phyloP scores from a whole-genome alignment of 495 filamentous ascomycete genomes.

The Bacidia rubella region DNA sequence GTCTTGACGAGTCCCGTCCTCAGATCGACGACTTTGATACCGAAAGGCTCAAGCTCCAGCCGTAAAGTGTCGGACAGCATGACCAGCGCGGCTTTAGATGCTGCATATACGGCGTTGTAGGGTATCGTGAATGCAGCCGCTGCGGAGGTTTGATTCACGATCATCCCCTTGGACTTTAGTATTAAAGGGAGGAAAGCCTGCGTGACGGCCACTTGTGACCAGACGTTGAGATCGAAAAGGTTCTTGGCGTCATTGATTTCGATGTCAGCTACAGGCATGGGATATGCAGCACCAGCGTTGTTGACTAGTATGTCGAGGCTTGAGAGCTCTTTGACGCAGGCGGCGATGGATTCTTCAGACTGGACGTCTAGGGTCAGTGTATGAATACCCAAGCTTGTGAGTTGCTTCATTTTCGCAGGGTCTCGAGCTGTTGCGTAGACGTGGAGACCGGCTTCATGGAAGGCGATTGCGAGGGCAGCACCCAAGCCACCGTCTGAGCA shows the following conservation, averaged over 20 bases:
- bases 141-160: slow-evolving; percentile 15
- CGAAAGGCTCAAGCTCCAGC: slow-evolving; percentile 23
- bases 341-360: not conserved
- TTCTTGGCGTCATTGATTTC: slow-evolving; percentile 23
- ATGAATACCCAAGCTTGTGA: not conserved
- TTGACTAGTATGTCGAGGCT: slow-evolving; percentile 23
- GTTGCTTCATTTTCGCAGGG: slow-evolving; percentile 13
- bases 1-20: no score
- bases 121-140: not conserved
- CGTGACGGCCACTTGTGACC: slow-evolving; percentile 23
- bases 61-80: slow-evolving; percentile 20
- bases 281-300: slow-evolving; percentile 26
- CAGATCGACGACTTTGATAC: slow-evolving; percentile 23
- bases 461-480: slow-evolving; percentile 26
- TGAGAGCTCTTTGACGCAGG: not conserved
- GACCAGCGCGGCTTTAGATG: slow-evolving; percentile 23
- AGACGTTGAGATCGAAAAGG: slow-evolving; percentile 35
- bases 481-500: slow-evolving; percentile 32
- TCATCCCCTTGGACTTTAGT: slow-evolving; percentile 20
- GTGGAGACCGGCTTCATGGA: slow-evolving; percentile 24
- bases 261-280: slow-evolving; percentile 26
- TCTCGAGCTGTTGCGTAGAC: slow-evolving; percentile 29
- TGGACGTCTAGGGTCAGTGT: not conserved
- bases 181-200: slow-evolving; percentile 32
- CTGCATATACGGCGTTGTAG: slow-evolving; percentile 16